Conservation (phyloP, 106 monocot genomes). For the Phalaenopsis aphrodite region DNA sequence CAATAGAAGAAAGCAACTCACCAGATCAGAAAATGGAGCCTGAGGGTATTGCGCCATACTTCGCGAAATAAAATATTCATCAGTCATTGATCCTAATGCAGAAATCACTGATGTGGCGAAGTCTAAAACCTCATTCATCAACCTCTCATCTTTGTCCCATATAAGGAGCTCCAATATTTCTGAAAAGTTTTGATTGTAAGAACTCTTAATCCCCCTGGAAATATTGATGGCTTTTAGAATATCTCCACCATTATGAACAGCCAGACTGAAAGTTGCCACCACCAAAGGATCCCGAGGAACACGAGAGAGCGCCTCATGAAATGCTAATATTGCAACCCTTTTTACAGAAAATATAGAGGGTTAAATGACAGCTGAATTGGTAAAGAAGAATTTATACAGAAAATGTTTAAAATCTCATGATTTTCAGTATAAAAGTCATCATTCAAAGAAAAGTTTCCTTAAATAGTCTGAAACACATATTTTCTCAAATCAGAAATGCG, state of each 20-base stretch:
- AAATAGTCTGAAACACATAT: too few relatives aligned
- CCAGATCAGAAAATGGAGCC: constrained; percentile 80
- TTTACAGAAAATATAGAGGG: background rate
- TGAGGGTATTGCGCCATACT: constrained; percentile 78
- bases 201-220: constrained; percentile 41
- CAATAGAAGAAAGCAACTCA: constrained; percentile 17
- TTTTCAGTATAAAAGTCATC: background rate
- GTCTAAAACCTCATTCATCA: constrained; percentile 42
- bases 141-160: constrained; percentile 27
- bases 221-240: constrained; percentile 59
- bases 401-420: background rate
- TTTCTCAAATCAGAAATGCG: too few relatives aligned
- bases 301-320: constrained; percentile 64
- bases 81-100: constrained; percentile 71
- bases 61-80: constrained; percentile 53
- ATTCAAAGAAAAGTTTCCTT: background rate
- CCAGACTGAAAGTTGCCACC: constrained; percentile 62
- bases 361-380: background rate
- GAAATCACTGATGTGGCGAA: constrained; percentile 37
- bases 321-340: constrained; percentile 80
- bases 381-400: background rate
- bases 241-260: constrained; percentile 88
- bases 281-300: constrained; percentile 64
- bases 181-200: constrained; percentile 35
- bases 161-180: constrained; percentile 48